phyloP scores from a whole-genome alignment of 352 stramenopile genomes.

The Globisporangium viniferum region DNA sequence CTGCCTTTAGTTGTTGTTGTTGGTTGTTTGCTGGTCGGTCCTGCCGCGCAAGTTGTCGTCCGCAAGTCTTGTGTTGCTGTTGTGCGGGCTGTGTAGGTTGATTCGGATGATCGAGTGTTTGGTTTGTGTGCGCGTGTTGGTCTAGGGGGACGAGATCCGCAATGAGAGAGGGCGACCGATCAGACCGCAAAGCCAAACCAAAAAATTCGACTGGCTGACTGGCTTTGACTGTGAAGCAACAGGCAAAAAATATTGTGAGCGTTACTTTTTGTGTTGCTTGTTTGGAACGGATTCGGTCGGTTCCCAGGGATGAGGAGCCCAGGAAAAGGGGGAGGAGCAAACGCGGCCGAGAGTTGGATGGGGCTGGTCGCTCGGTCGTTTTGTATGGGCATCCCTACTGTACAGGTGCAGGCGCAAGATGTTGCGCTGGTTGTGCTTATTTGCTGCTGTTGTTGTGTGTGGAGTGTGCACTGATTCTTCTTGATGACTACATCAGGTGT shows the following conservation, averaged over 20 bases:
- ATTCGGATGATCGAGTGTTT: neutral
- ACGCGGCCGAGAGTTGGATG: neutral
- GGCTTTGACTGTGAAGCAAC: neutral
- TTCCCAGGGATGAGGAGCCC: neutral
- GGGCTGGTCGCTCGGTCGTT: neutral
- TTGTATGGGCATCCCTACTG: neutral
- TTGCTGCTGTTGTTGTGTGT: neutral
- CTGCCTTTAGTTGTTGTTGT: neutral
- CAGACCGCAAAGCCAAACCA: neutral
- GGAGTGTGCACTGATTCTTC: neutral
- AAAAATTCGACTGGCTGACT: conserved; percentile 1
- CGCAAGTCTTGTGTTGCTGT: neutral
- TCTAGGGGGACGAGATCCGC: neutral
- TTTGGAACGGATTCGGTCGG: neutral
- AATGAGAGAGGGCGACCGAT: conserved; percentile 1
- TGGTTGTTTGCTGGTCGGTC: neutral
- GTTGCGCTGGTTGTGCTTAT: neutral
- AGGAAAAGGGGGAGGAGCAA: neutral
- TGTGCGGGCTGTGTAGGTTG: neutral
- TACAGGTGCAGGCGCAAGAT: neutral
- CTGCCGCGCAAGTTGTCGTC: neutral
- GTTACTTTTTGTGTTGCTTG: neutral
- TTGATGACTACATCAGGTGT: conserved; percentile 1
- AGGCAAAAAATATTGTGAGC: conserved; percentile 2
- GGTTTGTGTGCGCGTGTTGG: neutral